phyloP scores from a whole-genome alignment of 305 asterid species.

The Galium porrigens region DNA sequence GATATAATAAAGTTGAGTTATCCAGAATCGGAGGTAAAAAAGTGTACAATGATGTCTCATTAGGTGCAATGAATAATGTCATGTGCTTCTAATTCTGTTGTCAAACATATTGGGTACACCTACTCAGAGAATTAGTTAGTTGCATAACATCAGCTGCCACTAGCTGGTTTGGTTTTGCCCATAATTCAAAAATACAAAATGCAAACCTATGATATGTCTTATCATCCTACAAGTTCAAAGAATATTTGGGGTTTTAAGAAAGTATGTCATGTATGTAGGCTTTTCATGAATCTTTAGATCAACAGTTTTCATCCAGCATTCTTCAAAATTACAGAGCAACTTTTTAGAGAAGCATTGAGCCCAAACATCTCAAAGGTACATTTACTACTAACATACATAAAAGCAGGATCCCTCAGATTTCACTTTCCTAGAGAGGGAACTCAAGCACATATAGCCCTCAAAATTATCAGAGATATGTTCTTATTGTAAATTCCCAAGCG shows the following conservation, averaged over 20 bases:
- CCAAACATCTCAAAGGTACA: background rate
- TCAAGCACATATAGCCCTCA: background rate
- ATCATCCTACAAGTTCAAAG: background rate
- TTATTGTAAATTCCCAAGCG: background rate
- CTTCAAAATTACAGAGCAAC: background rate
- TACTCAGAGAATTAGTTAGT: background rate
- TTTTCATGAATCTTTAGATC: background rate
- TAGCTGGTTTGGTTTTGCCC: background rate
- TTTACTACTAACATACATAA: background rate
- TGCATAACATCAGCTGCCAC: background rate
- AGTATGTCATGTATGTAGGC: background rate
- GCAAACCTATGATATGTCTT: background rate
- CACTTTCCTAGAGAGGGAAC: background rate
- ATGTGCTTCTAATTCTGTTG: background rate
- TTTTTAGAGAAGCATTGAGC: background rate
- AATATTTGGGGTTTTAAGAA: background rate
- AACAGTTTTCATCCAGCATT: background rate
- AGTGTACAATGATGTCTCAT: background rate
- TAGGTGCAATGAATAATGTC: background rate
- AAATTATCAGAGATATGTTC: background rate
- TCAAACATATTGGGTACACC: background rate
- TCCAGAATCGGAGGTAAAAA: background rate
- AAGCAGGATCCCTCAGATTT: background rate
- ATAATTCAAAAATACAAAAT: background rate
- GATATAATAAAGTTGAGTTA: background rate